Percentiles rank a stretch among this genome's conserved stretches.
These are phyloP conservation scores for Solanum microdontum DNA, from an alignment of 257 asterid genomes.

Conservation along the genomic window DNA sequence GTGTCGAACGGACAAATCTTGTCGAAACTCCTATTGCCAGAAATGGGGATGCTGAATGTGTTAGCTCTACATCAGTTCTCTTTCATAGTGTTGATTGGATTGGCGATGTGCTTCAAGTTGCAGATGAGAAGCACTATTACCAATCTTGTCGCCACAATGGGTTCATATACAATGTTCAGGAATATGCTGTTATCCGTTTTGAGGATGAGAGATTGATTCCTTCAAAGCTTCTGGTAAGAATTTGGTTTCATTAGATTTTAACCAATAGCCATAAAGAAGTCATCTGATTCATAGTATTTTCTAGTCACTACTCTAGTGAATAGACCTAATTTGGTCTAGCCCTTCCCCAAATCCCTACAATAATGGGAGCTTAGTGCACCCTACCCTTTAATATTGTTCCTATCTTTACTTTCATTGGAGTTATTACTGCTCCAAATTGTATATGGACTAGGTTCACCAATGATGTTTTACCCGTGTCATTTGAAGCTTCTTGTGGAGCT, in stretches of 20 bases:
- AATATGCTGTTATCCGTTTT: slow-evolving; percentile 53
- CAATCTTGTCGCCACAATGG: slow-evolving; percentile 59
- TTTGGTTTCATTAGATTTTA: slow-evolving; percentile 3
- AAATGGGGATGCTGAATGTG: slow-evolving; percentile 19
- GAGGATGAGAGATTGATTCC: slow-evolving; percentile 50
- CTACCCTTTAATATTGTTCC: not conserved
- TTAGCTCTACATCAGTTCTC: slow-evolving; percentile 20
- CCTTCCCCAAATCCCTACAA: not conserved
- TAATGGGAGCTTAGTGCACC: not conserved
- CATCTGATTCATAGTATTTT: not conserved
- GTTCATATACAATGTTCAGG: slow-evolving; percentile 38
- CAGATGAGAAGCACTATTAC: slow-evolving; percentile 51
- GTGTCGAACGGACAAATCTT: slow-evolving; percentile 18
- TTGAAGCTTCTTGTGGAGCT: not conserved
- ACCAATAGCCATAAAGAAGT: not conserved
- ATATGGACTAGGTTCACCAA: not conserved
- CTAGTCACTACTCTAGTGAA: not conserved
- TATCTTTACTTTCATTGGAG: not conserved
- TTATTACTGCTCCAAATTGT: not conserved
- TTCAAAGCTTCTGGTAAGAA: slow-evolving; percentile 71
- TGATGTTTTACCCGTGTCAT: not conserved
- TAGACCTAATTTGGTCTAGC: not conserved
- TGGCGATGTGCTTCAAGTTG: slow-evolving; percentile 39
- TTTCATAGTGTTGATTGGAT: slow-evolving; percentile 53
- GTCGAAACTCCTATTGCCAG: slow-evolving; percentile 25